Conservation (phyloP, 2,329 filamentous ascomycete species). For the Zymoseptoria pseudotritici region DNA sequence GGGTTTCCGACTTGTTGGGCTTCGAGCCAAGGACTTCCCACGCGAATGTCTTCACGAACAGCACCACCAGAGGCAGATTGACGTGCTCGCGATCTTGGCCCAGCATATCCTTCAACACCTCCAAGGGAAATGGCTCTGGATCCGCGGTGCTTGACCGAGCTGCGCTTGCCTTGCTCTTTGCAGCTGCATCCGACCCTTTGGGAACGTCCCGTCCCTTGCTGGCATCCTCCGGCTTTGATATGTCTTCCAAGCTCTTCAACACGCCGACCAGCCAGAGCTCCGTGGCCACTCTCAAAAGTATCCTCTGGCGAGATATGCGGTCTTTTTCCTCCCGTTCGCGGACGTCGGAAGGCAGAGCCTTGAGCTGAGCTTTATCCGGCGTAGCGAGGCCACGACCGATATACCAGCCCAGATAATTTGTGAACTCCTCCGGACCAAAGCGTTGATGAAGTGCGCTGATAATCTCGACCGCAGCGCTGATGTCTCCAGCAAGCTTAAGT, state of each 20-base stretch:
- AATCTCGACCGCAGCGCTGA: constrained; percentile 85
- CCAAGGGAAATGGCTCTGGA: constrained; percentile 87
- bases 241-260: constrained; percentile 69
- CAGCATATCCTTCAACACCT: constrained; percentile 94
- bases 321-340: constrained; percentile 96
- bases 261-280: constrained; percentile 93
- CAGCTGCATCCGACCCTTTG: constrained; percentile 47
- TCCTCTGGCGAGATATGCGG: constrained; percentile 73
- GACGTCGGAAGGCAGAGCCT: constrained; percentile 68
- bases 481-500: constrained; percentile 84
- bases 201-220: constrained; percentile 51
- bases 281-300: constrained; percentile 81
- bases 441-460: constrained; percentile 92
- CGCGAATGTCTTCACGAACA: constrained; percentile 92
- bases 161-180: constrained; percentile 57
- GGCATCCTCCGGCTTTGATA: constrained; percentile 57
- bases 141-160: constrained; percentile 54
- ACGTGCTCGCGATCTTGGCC: constrained; percentile 87
- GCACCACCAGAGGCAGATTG: constrained; percentile 83
- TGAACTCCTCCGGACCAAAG: constrained; percentile 85
- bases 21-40: constrained; percentile 91
- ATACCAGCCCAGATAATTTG: constrained; percentile 84
- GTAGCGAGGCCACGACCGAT: constrained; percentile 85
- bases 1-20: constrained; percentile 62
- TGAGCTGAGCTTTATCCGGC: constrained; percentile 77